Evolutionary conservation across 768 basidiomycete species (phyloP).

Genomic region (Termitomyces sp.): DNA sequence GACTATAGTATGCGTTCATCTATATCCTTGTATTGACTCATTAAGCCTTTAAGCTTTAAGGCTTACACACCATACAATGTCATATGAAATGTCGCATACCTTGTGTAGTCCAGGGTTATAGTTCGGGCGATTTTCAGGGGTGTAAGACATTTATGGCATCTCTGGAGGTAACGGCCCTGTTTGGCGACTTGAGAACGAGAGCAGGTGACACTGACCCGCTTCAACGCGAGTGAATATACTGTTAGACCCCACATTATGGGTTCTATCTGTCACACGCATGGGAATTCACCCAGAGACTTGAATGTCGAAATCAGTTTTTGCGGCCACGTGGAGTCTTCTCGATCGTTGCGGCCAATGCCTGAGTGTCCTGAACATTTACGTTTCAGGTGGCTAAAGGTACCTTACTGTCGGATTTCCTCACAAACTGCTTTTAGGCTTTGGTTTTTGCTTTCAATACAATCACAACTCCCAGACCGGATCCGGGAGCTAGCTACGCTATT

Average conservation of each 20-base stretch:
- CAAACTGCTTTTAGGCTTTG: neutral
- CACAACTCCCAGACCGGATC: constrained; percentile 1
- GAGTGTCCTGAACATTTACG: neutral
- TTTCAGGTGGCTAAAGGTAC: neutral
- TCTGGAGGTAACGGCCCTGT: neutral
- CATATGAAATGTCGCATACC: neutral
- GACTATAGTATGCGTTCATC: neutral
- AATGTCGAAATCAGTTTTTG: neutral
- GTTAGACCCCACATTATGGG: neutral
- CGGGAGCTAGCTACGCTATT: neutral
- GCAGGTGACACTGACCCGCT: neutral
- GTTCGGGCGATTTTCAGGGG: neutral
- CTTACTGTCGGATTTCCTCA: neutral
- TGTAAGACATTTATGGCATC: neutral
- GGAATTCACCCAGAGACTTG: neutral
- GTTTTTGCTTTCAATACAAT: neutral
- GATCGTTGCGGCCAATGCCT: neutral
- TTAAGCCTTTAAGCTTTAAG: no score
- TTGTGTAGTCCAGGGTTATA: neutral
- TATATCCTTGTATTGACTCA: neutral
- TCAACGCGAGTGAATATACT: neutral
- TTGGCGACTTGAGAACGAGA: neutral
- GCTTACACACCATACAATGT: neutral
- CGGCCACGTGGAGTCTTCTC: neutral
- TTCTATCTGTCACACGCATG: neutral